Evolutionary conservation across 2,329 filamentous ascomycete genomes (phyloP).

Genomic region (Botrytis elliptica): DNA sequence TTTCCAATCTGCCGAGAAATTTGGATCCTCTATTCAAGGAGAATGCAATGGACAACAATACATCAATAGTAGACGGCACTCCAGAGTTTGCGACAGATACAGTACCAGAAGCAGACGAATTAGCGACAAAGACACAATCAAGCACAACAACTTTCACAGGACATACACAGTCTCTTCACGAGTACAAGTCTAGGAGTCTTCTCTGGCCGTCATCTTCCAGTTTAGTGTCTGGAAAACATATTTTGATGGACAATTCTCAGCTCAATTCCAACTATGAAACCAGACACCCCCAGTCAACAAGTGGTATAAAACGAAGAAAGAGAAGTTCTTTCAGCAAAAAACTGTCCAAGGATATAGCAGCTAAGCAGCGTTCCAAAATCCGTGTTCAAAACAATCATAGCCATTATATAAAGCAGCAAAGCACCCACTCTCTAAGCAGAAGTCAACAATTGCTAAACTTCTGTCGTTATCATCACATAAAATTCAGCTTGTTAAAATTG

Average conservation of each 20-base stretch:
- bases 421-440: background rate
- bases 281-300: background rate
- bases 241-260: background rate
- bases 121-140: background rate
- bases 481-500: background rate
- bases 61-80: slow-evolving; percentile 11
- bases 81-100: background rate
- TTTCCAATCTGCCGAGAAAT: slow-evolving; percentile 3
- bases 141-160: background rate
- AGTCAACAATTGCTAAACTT: slow-evolving; percentile 6
- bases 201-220: background rate
- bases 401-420: background rate
- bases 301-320: slow-evolving; percentile 3
- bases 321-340: slow-evolving; percentile 9
- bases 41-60: slow-evolving; percentile 9
- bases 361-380: slow-evolving; percentile 18
- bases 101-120: background rate
- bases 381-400: background rate
- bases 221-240: slow-evolving; percentile 1
- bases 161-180: background rate
- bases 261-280: slow-evolving; percentile 5
- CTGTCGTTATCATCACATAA: background rate
- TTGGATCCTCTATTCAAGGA: slow-evolving; percentile 11
- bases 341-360: slow-evolving; percentile 2
- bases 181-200: background rate